phyloP scores from a whole-genome alignment of 257 asterid genomes.

The Nicotiana tomentosiformis region DNA sequence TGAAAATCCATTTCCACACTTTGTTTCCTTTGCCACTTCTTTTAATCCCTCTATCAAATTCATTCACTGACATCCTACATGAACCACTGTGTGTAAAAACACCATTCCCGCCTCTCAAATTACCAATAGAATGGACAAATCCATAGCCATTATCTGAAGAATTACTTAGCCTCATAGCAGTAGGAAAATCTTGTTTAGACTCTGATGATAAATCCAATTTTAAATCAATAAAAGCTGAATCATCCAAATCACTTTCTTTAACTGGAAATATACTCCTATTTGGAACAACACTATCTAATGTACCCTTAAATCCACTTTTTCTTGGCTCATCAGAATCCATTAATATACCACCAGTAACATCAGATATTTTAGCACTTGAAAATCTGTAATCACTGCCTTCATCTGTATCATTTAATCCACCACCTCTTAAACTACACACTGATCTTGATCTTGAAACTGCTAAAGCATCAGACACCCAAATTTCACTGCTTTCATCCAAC shows the following conservation, averaged over 20 bases:
- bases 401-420: slow-evolving; percentile 25
- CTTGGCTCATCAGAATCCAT: slow-evolving; percentile 32
- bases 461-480: slow-evolving; percentile 11
- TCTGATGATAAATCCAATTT: slow-evolving; percentile 61
- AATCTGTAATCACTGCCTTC: slow-evolving; percentile 48
- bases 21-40: slow-evolving; percentile 45
- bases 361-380: slow-evolving; percentile 89
- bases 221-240: slow-evolving; percentile 73
- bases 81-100: slow-evolving; percentile 23
- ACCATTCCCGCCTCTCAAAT: not conserved
- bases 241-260: slow-evolving; percentile 85
- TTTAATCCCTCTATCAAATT: slow-evolving; percentile 26
- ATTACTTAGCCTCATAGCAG: slow-evolving; percentile 22
- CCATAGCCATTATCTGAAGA: slow-evolving; percentile 31
- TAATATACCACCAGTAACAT: slow-evolving; percentile 56
- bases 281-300: slow-evolving; percentile 21
- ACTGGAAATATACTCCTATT: slow-evolving; percentile 55
- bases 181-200: slow-evolving; percentile 21
- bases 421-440: slow-evolving; percentile 72
- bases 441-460: slow-evolving; percentile 82
- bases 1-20: slow-evolving; percentile 87
- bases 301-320: slow-evolving; percentile 2
- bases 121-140: slow-evolving; percentile 7
- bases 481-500: slow-evolving; percentile 46
- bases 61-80: slow-evolving; percentile 42